phyloP scores from a whole-genome alignment of 1,284 basidiomycete species.

The Microbotryomycetes sp. region DNA sequence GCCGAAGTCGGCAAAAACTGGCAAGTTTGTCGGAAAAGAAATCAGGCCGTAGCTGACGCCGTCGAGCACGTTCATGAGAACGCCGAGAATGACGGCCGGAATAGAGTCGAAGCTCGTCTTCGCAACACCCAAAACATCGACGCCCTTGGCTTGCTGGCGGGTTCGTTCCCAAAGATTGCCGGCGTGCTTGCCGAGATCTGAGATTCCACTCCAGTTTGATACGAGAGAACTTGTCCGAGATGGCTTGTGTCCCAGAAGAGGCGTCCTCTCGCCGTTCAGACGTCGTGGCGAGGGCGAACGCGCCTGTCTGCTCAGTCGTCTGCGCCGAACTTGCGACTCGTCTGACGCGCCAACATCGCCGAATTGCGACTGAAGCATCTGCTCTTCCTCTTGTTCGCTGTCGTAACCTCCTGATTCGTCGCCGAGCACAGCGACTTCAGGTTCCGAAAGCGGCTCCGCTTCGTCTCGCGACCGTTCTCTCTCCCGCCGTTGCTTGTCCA shows the following conservation, averaged over 20 bases:
- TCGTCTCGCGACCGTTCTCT: background rate
- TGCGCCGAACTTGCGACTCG: background rate
- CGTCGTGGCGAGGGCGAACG: background rate
- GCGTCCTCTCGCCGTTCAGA: conserved; percentile 13
- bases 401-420: conserved; percentile 13
- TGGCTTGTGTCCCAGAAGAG: conserved; percentile 5
- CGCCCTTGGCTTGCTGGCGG: background rate
- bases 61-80: conserved; percentile 84
- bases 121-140: background rate
- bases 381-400: conserved; percentile 2
- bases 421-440: conserved; percentile 2
- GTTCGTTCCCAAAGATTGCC: background rate
- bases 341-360: background rate
- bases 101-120: conserved; percentile 2
- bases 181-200: background rate
- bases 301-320: background rate
- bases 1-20: conserved; percentile 72
- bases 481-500: background rate
- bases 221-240: background rate
- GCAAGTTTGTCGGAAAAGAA: conserved; percentile 64
- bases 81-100: conserved; percentile 43
- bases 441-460: background rate
- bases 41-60: conserved; percentile 58
- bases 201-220: background rate
- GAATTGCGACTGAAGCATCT: background rate